Evolutionary conservation across 2,329 filamentous ascomycete genomes (phyloP).

Genomic region (Cladosporium oxysporum): DNA sequence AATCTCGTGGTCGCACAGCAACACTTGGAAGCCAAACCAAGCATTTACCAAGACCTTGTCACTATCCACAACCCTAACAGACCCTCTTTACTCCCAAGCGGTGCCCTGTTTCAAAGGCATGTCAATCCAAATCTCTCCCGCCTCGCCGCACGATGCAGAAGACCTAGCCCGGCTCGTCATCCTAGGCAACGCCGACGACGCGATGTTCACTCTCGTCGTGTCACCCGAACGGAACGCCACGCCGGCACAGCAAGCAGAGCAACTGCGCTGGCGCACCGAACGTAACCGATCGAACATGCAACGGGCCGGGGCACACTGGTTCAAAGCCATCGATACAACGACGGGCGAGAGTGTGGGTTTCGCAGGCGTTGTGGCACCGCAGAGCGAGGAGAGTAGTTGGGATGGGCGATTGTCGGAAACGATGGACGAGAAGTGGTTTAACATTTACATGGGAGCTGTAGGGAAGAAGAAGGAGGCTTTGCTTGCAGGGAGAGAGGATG

Average conservation of each 20-base stretch:
- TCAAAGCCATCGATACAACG: constrained; percentile 12
- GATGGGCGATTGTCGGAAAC: background rate
- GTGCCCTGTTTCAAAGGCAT: background rate
- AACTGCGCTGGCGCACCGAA: constrained; percentile 6
- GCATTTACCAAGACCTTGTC: background rate
- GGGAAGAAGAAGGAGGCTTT: background rate
- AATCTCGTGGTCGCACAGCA: background rate
- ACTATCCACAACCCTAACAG: background rate
- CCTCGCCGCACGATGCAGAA: background rate
- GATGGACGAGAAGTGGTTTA: constrained; percentile 3
- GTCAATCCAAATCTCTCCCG: background rate
- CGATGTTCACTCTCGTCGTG: constrained; percentile 3
- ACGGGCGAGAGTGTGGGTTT: background rate
- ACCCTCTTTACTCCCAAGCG: background rate
- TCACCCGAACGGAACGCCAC: background rate
- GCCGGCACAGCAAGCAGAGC: constrained; percentile 4
- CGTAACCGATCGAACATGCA: constrained; percentile 1
- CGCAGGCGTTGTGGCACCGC: constrained; percentile 3
- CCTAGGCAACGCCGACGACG: constrained; percentile 4
- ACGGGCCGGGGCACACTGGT: background rate
- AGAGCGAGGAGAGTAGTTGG: background rate
- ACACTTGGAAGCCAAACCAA: background rate
- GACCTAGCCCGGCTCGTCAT: background rate
- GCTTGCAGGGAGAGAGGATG: constrained; percentile 8
- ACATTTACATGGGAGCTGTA: background rate